A percentile compares a stretch with the other conserved stretches of the same genome.
phyloP scores from a whole-genome alignment of 2,329 filamentous ascomycete species.

The Sporothrix inflata region DNA sequence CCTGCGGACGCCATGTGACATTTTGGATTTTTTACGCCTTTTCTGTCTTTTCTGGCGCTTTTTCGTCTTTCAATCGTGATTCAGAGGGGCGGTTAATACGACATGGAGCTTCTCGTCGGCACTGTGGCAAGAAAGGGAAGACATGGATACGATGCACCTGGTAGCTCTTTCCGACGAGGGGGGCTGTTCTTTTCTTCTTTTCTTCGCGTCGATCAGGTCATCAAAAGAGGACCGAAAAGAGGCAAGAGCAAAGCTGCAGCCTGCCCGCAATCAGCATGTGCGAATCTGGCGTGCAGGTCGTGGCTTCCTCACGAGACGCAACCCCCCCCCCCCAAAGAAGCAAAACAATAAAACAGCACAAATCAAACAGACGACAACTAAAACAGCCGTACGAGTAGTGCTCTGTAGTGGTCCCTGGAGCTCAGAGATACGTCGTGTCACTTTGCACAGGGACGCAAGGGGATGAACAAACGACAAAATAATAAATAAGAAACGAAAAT shows the following conservation, averaged over 20 bases:
- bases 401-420: not conserved
- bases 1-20: conserved; percentile 30
- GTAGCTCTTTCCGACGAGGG: conserved; percentile 3
- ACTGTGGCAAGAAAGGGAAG: not conserved
- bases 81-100: not conserved
- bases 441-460: conserved; percentile 1
- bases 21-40: conserved; percentile 1
- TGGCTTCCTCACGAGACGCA: not conserved
- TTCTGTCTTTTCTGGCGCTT: not conserved
- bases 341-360: not conserved
- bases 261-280: conserved; percentile 7
- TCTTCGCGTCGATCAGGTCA: conserved; percentile 23
- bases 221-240: conserved; percentile 21
- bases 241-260: conserved; percentile 5
- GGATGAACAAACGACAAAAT: not conserved
- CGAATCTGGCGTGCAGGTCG: conserved; percentile 16
- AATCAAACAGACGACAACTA: not conserved
- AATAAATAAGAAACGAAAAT: conserved; percentile 14
- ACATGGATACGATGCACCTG: conserved; percentile 1
- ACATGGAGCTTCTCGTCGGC: too few relatives aligned
- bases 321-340: not conserved
- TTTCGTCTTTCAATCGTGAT: conserved; percentile 10
- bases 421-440: not conserved
- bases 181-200: not conserved
- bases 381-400: not conserved